Base-by-base conservation (phyloP, 495 filamentous ascomycete genomes). In the Aspergillus ostianus region DNA sequence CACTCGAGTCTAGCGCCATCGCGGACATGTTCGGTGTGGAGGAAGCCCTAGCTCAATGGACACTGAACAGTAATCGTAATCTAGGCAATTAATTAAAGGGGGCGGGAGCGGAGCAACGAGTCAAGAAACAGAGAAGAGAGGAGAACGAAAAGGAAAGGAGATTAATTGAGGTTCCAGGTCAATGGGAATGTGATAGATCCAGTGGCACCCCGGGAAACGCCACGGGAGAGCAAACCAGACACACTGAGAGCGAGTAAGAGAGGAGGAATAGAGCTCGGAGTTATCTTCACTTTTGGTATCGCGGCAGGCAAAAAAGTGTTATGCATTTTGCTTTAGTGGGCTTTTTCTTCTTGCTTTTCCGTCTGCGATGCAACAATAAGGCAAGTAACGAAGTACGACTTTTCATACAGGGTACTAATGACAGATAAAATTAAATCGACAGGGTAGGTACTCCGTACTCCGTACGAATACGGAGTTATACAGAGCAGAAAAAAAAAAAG, bases 141-240 rank as follows among this genome's bases (percentile, higher is more conserved):
- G 36, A 12, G 36, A 41, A 41, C 9, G 5, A 41, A 15, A 41
- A 41, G 13, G 13, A 41, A 51, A 52, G 17, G 32, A 55, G 58
- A 53, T 56, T 49, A 55, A 56, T 45, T 49, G 49, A 30, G 41
- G 54, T 58, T 66, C 64, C 60, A 66, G 64, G 53, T 58, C 57
- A 29, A 51, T 60, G 55, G 60, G 59, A 66, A 66, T 63, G 60
- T 66, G 64, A 66, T 53, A 52, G 51, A 50, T 66, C 64, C 45
- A 65, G 55, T 51, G 55, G 55, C 50, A 45, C 51, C 20, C 7
- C 46, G 13, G 46, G 19, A 56, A 53, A 56, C 51, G 30, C 51
- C 29, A 17, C 36, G 10, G 13, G 36, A 41, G 36, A 41, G 13
- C 36, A 41, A 41, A 41, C 15, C 13, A 41, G 36, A 41, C 36